Evolutionary conservation across 441 rosid genomes (phyloP).

Genomic region (Mallotus japonicus): DNA sequence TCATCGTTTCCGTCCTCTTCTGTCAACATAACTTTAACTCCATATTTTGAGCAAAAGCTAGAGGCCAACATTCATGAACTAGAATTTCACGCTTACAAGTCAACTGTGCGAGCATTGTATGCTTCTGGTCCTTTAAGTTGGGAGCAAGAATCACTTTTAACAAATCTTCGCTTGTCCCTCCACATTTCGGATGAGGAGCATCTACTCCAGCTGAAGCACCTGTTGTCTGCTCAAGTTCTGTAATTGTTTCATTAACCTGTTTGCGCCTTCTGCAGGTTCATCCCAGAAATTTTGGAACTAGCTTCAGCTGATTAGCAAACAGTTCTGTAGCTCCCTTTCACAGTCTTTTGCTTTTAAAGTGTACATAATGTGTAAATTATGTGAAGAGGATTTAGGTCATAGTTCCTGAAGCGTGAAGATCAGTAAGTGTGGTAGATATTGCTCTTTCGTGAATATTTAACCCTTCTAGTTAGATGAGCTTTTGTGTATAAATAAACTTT

Average conservation of each 20-base stretch:
- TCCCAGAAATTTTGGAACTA: not conserved
- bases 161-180: conserved; percentile 57
- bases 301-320: not conserved
- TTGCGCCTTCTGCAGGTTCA: not conserved
- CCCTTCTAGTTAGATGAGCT: not conserved
- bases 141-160: conserved; percentile 69
- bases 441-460: not conserved
- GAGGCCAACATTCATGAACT: conserved; percentile 48
- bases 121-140: conserved; percentile 76
- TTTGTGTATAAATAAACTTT: not conserved
- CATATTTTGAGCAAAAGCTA: conserved; percentile 32
- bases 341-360: not conserved
- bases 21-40: conserved; percentile 22
- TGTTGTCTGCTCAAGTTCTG: conserved; percentile 39
- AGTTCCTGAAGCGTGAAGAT: no score
- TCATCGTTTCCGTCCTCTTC: conserved; percentile 35
- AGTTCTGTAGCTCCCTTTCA: no score
- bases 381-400: not conserved
- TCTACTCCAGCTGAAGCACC: conserved; percentile 58
- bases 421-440: no score
- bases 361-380: conserved; percentile 16
- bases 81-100: conserved; percentile 58
- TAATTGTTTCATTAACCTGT: not conserved
- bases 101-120: conserved; percentile 50
- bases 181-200: conserved; percentile 74